Conservation (phyloP, 225 moss, liverwort and hornwort species). For the Physcomitrellopsis africana region DNA sequence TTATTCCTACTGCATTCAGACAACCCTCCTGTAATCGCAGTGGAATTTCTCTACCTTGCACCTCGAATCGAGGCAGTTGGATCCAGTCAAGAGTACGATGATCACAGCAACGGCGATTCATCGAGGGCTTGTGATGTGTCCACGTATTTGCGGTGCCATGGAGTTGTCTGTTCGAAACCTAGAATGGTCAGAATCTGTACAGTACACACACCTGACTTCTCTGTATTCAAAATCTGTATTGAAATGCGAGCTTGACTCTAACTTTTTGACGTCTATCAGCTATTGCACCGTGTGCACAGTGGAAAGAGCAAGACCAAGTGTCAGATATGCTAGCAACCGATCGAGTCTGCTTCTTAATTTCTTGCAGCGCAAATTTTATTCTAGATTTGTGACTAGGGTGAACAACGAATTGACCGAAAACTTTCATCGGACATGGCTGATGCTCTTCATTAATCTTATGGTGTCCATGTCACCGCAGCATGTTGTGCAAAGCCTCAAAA, state of each 20-base stretch:
- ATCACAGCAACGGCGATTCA: neutral
- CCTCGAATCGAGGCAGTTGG: neutral
- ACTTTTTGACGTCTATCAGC: conserved; percentile 26
- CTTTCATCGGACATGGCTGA: too few relatives aligned
- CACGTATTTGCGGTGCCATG: neutral
- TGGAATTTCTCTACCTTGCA: neutral
- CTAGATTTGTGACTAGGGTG: neutral
- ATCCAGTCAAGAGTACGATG: neutral
- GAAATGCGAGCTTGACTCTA: conserved; percentile 26
- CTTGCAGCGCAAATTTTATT: neutral
- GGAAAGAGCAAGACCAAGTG: neutral
- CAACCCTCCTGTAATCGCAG: neutral
- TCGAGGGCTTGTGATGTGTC: neutral
- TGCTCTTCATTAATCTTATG: too few relatives aligned
- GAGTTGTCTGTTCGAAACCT: neutral
- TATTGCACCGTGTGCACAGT: conserved; percentile 31
- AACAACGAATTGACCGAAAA: neutral
- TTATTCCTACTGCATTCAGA: neutral
- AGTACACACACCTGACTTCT: neutral
- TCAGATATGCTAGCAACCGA: neutral
- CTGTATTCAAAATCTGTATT: conserved; percentile 25
- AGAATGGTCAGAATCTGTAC: neutral
- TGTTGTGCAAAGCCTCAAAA: neutral
- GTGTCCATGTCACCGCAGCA: neutral
- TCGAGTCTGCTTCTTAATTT: neutral